Percentiles rank a stretch among this genome's conserved stretches.
Evolutionary conservation across 345 rosid species (phyloP).

Genomic region (Trapa incisa): DNA sequence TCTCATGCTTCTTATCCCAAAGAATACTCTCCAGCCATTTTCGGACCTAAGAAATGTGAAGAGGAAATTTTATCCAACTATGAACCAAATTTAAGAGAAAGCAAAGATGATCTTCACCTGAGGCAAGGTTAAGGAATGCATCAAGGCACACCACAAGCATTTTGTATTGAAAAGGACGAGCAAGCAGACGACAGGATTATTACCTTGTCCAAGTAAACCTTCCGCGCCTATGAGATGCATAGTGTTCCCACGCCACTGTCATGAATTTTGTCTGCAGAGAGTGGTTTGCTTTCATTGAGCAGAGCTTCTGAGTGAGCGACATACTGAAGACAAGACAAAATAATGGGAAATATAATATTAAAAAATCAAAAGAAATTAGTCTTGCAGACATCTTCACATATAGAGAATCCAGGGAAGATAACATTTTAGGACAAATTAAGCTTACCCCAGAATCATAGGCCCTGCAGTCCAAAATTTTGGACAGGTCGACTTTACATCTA

Average conservation of each 20-base stretch:
- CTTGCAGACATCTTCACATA: slow-evolving; percentile 6
- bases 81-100: background rate
- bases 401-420: background rate
- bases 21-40: slow-evolving; percentile 86
- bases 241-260: slow-evolving; percentile 67
- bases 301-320: slow-evolving; percentile 49
- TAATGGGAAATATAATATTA: background rate
- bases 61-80: background rate
- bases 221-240: slow-evolving; percentile 46
- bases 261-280: slow-evolving; percentile 52
- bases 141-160: too few relatives aligned
- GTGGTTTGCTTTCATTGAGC: slow-evolving; percentile 49
- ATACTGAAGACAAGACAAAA: slow-evolving; percentile 29
- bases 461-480: slow-evolving; percentile 47
- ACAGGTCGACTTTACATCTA: slow-evolving; percentile 69
- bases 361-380: slow-evolving; percentile 8
- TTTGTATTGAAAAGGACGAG: background rate
- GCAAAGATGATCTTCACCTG: background rate
- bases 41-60: slow-evolving; percentile 34
- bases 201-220: slow-evolving; percentile 73
- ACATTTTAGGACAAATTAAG: slow-evolving; percentile 7
- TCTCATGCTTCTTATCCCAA: slow-evolving; percentile 69
- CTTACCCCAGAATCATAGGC: slow-evolving; percentile 87
- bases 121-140: too few relatives aligned
- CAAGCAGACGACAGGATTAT: background rate